These are phyloP conservation scores for Lepraria neglecta DNA, from an alignment of 495 filamentous ascomycete genomes.

Conservation along the genomic window DNA sequence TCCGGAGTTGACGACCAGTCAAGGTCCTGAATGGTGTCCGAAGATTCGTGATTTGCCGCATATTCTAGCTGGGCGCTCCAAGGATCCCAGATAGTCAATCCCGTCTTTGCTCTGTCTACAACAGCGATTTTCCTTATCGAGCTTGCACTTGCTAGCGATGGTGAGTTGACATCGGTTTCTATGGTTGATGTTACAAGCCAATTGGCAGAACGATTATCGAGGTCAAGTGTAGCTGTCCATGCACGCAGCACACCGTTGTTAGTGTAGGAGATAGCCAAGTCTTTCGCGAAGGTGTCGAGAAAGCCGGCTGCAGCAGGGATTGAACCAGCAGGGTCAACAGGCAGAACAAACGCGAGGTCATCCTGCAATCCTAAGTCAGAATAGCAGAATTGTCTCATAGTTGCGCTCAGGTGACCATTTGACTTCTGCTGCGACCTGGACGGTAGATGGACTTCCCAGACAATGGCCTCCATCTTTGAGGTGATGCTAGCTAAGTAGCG, in stretches of 20 bases:
- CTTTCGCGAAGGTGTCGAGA: constrained; percentile 79
- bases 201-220: constrained; percentile 49
- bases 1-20: constrained; percentile 95
- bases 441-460: constrained; percentile 70
- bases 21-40: constrained; percentile 75
- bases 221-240: constrained; percentile 76
- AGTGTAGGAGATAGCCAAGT: constrained; percentile 84
- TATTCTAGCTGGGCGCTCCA: constrained; percentile 77
- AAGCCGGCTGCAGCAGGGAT: constrained; percentile 66
- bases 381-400: constrained; percentile 58
- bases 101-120: constrained; percentile 64
- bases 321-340: constrained; percentile 84
- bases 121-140: constrained; percentile 82
- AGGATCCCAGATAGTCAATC: constrained; percentile 88
- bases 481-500: constrained; percentile 75
- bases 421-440: constrained; percentile 16
- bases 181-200: constrained; percentile 83
- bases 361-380: constrained; percentile 68
- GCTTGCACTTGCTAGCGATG: constrained; percentile 76
- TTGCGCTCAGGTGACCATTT: constrained; percentile 30
- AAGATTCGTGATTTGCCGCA: constrained; percentile 61
- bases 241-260: constrained; percentile 67
- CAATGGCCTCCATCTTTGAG: constrained; percentile 74
- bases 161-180: constrained; percentile 68
- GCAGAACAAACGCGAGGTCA: constrained; percentile 74